phyloP scores from a whole-genome alignment of 495 filamentous ascomycete genomes.

The Aspergillus carlsbadensis region DNA sequence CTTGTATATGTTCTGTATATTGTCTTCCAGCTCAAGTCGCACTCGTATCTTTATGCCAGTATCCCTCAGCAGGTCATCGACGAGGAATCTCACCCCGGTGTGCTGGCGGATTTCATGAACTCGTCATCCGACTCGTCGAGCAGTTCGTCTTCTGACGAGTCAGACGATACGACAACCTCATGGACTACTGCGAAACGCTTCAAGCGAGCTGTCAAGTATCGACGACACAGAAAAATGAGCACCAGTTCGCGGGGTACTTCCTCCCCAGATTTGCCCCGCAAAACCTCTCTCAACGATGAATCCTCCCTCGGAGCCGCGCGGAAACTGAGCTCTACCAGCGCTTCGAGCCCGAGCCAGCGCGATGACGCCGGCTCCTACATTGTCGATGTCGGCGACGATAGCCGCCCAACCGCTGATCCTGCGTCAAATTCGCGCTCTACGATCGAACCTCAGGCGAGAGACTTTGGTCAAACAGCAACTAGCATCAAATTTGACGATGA shows the following conservation, averaged over 20 bases:
- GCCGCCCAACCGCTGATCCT: slow-evolving; percentile 28
- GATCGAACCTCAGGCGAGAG: slow-evolving; percentile 29
- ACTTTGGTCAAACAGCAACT: slow-evolving; percentile 17
- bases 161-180: slow-evolving; percentile 64
- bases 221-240: slow-evolving; percentile 71
- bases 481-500: slow-evolving; percentile 18
- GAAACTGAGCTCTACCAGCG: slow-evolving; percentile 24
- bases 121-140: slow-evolving; percentile 63
- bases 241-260: slow-evolving; percentile 63
- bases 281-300: slow-evolving; percentile 25
- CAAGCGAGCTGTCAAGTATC: slow-evolving; percentile 65
- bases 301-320: slow-evolving; percentile 13
- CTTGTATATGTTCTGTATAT: slow-evolving; percentile 84
- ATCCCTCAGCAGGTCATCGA: slow-evolving; percentile 88
- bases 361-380: slow-evolving; percentile 39
- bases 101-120: slow-evolving; percentile 77
- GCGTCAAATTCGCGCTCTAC: slow-evolving; percentile 15
- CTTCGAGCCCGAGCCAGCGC: slow-evolving; percentile 34
- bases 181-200: slow-evolving; percentile 73
- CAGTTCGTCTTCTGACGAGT: slow-evolving; percentile 62
- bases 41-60: slow-evolving; percentile 87
- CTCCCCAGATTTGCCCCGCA: slow-evolving; percentile 31
- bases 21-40: slow-evolving; percentile 87
- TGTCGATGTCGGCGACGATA: slow-evolving; percentile 35
- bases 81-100: slow-evolving; percentile 80